Conservation (phyloP, 208 protist genomes). For the Wallacemonas sp. region DNA sequence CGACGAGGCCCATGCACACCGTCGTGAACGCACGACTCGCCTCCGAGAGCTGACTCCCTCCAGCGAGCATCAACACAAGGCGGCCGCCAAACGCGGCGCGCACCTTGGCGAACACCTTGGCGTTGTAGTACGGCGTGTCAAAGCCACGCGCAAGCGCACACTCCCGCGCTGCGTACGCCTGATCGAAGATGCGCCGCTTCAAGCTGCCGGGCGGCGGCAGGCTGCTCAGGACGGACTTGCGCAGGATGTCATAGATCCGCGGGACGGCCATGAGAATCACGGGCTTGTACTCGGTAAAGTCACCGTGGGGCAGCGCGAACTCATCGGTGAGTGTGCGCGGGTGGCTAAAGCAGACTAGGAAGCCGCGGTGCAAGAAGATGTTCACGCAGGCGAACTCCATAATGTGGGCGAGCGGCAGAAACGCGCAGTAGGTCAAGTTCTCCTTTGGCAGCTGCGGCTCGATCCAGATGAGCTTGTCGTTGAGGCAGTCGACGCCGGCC, state of each 20-base stretch:
- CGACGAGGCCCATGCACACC: constrained; percentile 33
- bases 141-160: constrained; percentile 30
- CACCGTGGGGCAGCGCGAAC: constrained; percentile 47
- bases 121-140: constrained; percentile 60
- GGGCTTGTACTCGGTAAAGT: constrained; percentile 54
- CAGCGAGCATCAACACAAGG: constrained; percentile 45
- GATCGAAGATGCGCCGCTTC: constrained; percentile 46
- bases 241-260: constrained; percentile 59
- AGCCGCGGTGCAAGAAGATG: constrained; percentile 36
- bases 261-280: constrained; percentile 58
- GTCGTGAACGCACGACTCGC: constrained; percentile 53
- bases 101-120: constrained; percentile 51
- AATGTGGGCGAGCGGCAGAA: constrained; percentile 82
- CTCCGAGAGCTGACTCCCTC: constrained; percentile 46
- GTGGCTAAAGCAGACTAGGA: constrained; percentile 46
- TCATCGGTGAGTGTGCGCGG: constrained; percentile 42
- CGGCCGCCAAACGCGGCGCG: constrained; percentile 44
- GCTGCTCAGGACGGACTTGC: constrained; percentile 47
- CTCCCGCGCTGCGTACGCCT: constrained; percentile 33
- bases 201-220: constrained; percentile 27
- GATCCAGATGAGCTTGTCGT: constrained; percentile 29
- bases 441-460: constrained; percentile 24
- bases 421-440: constrained; percentile 49
- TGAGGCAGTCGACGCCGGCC: constrained; percentile 17
- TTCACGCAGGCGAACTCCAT: constrained; percentile 56